Conservation (phyloP, 2,329 filamentous ascomycete genomes). For the Epichloe hybrida region DNA sequence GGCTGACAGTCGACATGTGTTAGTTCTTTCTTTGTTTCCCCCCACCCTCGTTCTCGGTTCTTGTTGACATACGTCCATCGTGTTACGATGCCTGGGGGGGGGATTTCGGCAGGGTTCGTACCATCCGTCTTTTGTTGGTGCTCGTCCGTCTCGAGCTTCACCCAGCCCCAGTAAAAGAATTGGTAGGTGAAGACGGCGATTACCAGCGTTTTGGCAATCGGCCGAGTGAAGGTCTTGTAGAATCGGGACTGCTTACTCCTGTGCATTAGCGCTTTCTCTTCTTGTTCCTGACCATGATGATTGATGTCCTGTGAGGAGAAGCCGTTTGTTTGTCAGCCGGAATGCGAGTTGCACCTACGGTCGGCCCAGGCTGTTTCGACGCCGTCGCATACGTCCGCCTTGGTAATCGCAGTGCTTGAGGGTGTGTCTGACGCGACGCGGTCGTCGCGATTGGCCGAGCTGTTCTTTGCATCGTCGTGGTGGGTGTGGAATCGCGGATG, state of each 20-base stretch:
- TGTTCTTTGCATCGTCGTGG: neutral
- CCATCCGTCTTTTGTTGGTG: conserved; percentile 44
- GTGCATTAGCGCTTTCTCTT: neutral
- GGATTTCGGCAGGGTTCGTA: conserved; percentile 16
- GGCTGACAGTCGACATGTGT: conserved; percentile 7
- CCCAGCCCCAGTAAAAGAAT: conserved; percentile 60
- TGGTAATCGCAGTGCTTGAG: neutral
- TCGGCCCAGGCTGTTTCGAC: conserved; percentile 13
- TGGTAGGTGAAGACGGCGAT: conserved; percentile 70
- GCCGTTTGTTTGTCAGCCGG: neutral
- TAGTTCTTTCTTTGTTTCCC: neutral
- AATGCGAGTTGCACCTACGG: conserved; percentile 9
- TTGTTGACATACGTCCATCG: neutral
- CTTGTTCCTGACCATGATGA: neutral
- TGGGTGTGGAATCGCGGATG: neutral
- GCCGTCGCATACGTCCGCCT: conserved; percentile 13
- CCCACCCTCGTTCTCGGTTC: neutral
- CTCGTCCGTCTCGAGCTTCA: conserved; percentile 61
- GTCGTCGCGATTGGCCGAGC: neutral
- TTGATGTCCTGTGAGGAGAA: neutral
- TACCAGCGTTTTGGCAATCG: conserved; percentile 60
- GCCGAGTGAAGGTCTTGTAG: conserved; percentile 62
- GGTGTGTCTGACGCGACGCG: neutral
- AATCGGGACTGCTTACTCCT: conserved; percentile 40
- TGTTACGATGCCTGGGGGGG: neutral